These are phyloP conservation scores for Cladosporium austrohemisphaericum DNA, from an alignment of 2,329 filamentous ascomycete genomes.

Conservation along the genomic window DNA sequence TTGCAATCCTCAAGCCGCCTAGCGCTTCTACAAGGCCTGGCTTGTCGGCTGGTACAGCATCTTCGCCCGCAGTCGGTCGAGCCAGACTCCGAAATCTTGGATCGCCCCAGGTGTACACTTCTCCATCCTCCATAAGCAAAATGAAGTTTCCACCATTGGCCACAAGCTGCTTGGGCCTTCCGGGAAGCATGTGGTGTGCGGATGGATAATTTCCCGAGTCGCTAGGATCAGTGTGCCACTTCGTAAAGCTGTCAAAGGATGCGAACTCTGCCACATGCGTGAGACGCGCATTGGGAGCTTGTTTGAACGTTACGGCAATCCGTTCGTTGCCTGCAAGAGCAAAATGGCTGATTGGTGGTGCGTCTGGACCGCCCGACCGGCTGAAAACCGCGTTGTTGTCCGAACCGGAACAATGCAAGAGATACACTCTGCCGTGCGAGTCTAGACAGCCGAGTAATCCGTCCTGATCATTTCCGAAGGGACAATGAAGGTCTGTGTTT, in stretches of 20 bases:
- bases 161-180: conserved; percentile 28
- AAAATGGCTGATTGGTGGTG: conserved; percentile 23
- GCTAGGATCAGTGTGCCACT: conserved; percentile 28
- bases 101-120: conserved; percentile 53
- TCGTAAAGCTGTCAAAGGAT: conserved; percentile 23
- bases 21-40: conserved; percentile 51
- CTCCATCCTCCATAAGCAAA: conserved; percentile 34
- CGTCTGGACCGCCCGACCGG: not conserved
- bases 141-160: conserved; percentile 40
- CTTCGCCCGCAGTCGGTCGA: conserved; percentile 40
- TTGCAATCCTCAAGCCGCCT: conserved; percentile 50
- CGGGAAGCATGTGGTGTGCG: conserved; percentile 28
- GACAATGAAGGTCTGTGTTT: conserved; percentile 5
- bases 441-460: conserved; percentile 29
- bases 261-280: conserved; percentile 30
- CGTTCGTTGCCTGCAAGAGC: conserved; percentile 29
- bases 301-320: conserved; percentile 28
- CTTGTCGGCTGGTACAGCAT: conserved; percentile 42
- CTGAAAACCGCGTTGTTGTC: not conserved
- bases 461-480: conserved; percentile 30
- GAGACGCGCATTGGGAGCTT: conserved; percentile 24
- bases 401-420: too few relatives aligned
- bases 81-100: conserved; percentile 58
- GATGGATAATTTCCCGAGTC: conserved; percentile 22
- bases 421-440: too few relatives aligned